A percentile compares a stretch with the other conserved stretches of the same genome.
Evolutionary conservation across 2,329 filamentous ascomycete species (phyloP).

Genomic region (Phaeosphaeriaceae sp.): DNA sequence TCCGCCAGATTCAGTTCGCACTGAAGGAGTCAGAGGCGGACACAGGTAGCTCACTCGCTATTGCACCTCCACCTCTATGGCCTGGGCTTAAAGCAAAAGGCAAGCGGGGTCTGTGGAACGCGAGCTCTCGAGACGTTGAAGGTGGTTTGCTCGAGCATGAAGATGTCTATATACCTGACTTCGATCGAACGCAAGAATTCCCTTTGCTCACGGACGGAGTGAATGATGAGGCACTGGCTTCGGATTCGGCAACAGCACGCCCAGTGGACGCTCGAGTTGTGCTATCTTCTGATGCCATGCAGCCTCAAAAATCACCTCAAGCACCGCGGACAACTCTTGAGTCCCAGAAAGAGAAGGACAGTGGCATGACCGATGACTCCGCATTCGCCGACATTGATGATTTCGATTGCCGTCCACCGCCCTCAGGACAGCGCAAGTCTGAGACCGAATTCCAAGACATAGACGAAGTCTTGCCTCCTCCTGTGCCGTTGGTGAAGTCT

Average conservation of each 20-base stretch:
- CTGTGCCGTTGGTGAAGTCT: conserved; percentile 11
- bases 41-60: neutral
- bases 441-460: conserved; percentile 34
- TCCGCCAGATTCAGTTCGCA: conserved; percentile 46
- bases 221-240: conserved; percentile 9
- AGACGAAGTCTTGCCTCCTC: conserved; percentile 32
- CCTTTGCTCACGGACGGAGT: conserved; percentile 35
- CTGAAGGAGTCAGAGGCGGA: conserved; percentile 45
- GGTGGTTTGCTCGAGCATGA: conserved; percentile 38
- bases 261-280: conserved; percentile 16
- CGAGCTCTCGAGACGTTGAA: conserved; percentile 41
- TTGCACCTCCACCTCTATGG: conserved; percentile 18
- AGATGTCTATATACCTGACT: conserved; percentile 38
- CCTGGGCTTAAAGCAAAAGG: conserved; percentile 29
- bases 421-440: conserved; percentile 33
- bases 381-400: conserved; percentile 37
- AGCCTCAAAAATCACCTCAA: conserved; percentile 13
- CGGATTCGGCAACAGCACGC: neutral
- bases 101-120: conserved; percentile 41
- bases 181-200: conserved; percentile 41
- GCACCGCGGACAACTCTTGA: neutral
- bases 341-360: neutral
- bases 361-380: neutral
- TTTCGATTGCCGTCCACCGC: conserved; percentile 29
- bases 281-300: conserved; percentile 34